Evolutionary conservation across 352 stramenopile species (phyloP).

Genomic region (Achlya hypogyna): DNA sequence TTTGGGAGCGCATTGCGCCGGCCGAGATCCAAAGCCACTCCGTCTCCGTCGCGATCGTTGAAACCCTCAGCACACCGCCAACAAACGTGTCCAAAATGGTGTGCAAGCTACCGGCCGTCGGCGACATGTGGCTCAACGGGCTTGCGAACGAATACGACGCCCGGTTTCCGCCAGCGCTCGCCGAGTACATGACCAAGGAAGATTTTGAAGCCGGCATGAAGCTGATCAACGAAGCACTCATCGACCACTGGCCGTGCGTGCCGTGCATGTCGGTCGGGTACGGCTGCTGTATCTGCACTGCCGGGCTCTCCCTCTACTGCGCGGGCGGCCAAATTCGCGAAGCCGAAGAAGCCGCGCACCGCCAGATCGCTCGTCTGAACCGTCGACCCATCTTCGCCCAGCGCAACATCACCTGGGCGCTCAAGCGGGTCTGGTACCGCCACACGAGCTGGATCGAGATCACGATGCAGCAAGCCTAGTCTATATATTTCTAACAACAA

Average conservation of each 20-base stretch:
- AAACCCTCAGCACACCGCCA: not conserved
- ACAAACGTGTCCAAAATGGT: not conserved
- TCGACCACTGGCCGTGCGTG: constrained; percentile 79
- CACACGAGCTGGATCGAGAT: constrained; percentile 65
- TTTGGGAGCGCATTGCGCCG: not conserved
- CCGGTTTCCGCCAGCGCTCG: constrained; percentile 44
- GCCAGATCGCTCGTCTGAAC: constrained; percentile 69
- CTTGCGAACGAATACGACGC: constrained; percentile 71
- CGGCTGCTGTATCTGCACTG: constrained; percentile 73
- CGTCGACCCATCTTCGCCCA: constrained; percentile 46
- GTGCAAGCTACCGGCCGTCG: constrained; percentile 15
- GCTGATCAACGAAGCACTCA: constrained; percentile 73
- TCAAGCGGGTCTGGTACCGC: constrained; percentile 63
- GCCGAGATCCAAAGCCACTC: not conserved
- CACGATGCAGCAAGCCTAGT: not conserved
- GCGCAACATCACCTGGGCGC: constrained; percentile 48
- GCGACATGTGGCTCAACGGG: constrained; percentile 73
- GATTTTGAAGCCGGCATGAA: constrained; percentile 54
- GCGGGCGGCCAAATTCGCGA: constrained; percentile 63
- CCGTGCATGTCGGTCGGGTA: constrained; percentile 72
- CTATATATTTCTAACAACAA: too few species aligned
- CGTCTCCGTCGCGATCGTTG: not conserved
- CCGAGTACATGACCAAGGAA: constrained; percentile 38
- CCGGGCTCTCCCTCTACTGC: constrained; percentile 75
- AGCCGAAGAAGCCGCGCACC: constrained; percentile 44